Base-by-base conservation (phyloP, 768 basidiomycete genomes). In the Russula sp. region DNA sequence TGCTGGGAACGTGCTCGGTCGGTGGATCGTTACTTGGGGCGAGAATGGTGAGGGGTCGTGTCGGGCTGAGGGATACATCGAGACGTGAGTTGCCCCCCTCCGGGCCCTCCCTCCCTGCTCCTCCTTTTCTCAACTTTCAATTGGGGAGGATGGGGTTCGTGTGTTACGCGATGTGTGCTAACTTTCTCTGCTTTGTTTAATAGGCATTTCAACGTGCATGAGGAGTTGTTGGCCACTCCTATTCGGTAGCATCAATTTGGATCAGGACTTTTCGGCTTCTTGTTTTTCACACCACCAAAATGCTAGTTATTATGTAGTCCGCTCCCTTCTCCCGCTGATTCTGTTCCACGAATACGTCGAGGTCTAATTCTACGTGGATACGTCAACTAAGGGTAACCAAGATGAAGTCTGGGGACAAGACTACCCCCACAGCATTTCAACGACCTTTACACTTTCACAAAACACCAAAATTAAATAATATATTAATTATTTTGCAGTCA, bases 21-120 rank as follows among this genome's bases (percentile, higher is more conserved):
- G 88, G 55, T 92, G 91, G 91, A 75, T 90, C 11, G 90, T 93
- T 1, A 79, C 76, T 54, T 93, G 91, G 89, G 83, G 78, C 16
- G 80, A 85, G 66, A 76, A 82, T 42, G 87, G 87, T 2, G 77
- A 77, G 55, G 88, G 89, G 20, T 77, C 71, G 3, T 92, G 89
- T 69, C 77, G 79, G 39, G 77, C 80, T 64, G 76, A 79, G n/a
- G 92, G 92, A 9, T 77, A 77, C 49, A 77, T 92, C 22, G 76
- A 82, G 53, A 79, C 86, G 92, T 93, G 71, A 68, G 84, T 63
- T 10, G 4, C 4, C 42, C 42, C 5, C 18, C 14, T n/a, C 16
- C 42, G 3, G 14, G 3, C 18, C 4, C 18, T n/a, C 42, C 42
- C 42, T 8, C 42, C 14, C 45, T 1, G 14, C 16, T 14, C 16